Evolutionary conservation across 73 alveolate genomes (phyloP).

Genomic region (Tetrahymena thermophila): DNA sequence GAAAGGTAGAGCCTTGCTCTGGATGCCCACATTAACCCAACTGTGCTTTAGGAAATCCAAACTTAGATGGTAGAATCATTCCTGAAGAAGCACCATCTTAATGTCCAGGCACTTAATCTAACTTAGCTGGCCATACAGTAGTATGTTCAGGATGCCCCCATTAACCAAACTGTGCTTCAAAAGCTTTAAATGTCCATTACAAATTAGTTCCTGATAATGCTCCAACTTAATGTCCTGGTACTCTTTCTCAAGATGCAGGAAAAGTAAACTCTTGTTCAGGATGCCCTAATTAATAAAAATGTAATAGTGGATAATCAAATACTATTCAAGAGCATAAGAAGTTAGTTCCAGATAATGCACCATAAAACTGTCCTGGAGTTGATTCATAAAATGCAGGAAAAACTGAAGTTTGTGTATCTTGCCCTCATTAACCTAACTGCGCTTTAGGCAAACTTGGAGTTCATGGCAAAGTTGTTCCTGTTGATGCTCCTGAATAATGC

Average conservation of each 20-base stretch:
- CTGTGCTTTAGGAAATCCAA: background rate
- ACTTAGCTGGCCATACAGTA: background rate
- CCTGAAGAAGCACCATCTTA: background rate
- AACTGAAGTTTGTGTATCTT: background rate
- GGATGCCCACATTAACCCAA: background rate
- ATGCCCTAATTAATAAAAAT: background rate
- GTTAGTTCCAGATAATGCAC: slow-evolving; percentile 27
- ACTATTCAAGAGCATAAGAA: background rate
- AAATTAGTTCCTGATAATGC: background rate
- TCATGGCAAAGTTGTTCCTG: background rate
- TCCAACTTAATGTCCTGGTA: background rate
- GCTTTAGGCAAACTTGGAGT: background rate
- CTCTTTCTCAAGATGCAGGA: background rate
- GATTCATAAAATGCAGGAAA: slow-evolving; percentile 8
- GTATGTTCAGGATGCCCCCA: background rate
- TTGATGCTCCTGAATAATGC: background rate
- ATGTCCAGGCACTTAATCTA: background rate
- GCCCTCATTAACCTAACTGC: background rate
- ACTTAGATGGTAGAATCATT: background rate
- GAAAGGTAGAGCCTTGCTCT: background rate
- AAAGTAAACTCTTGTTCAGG: background rate
- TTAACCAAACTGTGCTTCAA: background rate
- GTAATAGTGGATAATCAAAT: background rate
- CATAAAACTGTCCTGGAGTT: slow-evolving; percentile 58
- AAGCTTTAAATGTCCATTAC: background rate